Evolutionary conservation across 73 alveolate species (phyloP).

Genomic region (Halteria grandinella): DNA sequence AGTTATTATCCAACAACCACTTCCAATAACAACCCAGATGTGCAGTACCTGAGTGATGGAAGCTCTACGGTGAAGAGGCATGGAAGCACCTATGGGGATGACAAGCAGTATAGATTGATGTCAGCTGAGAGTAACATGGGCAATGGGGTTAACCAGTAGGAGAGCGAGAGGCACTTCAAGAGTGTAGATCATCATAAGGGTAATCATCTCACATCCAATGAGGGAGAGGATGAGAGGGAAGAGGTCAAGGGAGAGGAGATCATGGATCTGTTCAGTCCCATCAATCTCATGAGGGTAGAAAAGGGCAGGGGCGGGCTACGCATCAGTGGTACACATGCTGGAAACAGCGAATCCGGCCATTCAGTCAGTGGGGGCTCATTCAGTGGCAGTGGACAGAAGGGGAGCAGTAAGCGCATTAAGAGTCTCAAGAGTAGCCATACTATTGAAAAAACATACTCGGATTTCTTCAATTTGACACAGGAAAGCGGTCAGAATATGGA

Average conservation of each 20-base stretch:
- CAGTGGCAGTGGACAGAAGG: background rate
- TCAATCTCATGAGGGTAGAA: too few relatives aligned
- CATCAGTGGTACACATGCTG: too few relatives aligned
- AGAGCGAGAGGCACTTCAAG: background rate
- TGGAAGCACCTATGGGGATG: background rate
- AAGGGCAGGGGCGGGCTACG: too few relatives aligned
- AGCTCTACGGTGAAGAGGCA: too few relatives aligned
- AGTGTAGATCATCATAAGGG: background rate
- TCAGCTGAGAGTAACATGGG: background rate
- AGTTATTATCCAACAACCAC: too few relatives aligned
- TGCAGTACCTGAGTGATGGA: background rate
- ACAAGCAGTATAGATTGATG: background rate
- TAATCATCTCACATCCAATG: constrained; percentile 7
- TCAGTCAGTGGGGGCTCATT: background rate
- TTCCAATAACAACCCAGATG: too few relatives aligned
- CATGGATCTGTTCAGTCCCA: constrained; percentile 13
- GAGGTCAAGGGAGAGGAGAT: constrained; percentile 40
- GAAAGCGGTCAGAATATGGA: constrained; percentile 17
- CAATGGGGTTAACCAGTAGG: background rate
- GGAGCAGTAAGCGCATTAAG: background rate
- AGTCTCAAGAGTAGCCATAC: background rate
- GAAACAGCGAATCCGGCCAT: constrained; percentile 35
- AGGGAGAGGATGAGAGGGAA: constrained; percentile 7
- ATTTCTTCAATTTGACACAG: constrained; percentile 37
- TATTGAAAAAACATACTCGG: constrained; percentile 30